Evolutionary conservation across 164 flowering plant genomes (phyloP).

Genomic region (Malania oleifera): DNA sequence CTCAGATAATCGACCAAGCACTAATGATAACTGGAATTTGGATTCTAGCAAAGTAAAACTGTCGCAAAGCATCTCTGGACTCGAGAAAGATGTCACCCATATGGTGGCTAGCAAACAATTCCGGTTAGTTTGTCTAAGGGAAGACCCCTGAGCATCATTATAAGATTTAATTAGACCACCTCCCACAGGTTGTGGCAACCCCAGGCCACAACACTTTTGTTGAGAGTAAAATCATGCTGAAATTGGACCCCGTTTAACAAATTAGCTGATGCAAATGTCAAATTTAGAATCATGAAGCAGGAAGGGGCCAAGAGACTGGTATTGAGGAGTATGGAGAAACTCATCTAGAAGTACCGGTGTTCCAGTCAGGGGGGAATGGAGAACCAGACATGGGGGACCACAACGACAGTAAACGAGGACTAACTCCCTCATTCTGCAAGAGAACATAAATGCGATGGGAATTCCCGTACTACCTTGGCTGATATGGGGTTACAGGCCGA

Average conservation of each 20-base stretch:
- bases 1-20: constrained; percentile 34
- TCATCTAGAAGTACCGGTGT: constrained; percentile 29
- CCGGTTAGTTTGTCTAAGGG: constrained; percentile 30
- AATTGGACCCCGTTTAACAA: constrained; percentile 34
- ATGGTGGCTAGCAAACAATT: constrained; percentile 23
- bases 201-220: constrained; percentile 32
- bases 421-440: constrained; percentile 24
- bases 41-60: constrained; percentile 47
- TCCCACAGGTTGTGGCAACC: constrained; percentile 20
- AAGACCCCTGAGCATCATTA: constrained; percentile 37
- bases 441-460: constrained; percentile 43
- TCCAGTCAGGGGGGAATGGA: too few species aligned
- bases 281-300: constrained; percentile 36
- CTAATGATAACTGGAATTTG: constrained; percentile 36
- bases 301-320: constrained; percentile 21
- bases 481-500: constrained; percentile 35
- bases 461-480: constrained; percentile 26
- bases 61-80: constrained; percentile 31
- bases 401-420: constrained; percentile 35
- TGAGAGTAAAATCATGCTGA: constrained; percentile 38
- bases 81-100: constrained; percentile 41
- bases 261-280: constrained; percentile 29
- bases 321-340: constrained; percentile 36
- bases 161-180: constrained; percentile 43
- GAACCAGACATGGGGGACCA: too few species aligned